A percentile compares a stretch with the other conserved stretches of the same genome.
These are phyloP conservation scores for Exserohilum rostratum DNA, from an alignment of 2,329 filamentous ascomycete genomes.

Conservation along the genomic window DNA sequence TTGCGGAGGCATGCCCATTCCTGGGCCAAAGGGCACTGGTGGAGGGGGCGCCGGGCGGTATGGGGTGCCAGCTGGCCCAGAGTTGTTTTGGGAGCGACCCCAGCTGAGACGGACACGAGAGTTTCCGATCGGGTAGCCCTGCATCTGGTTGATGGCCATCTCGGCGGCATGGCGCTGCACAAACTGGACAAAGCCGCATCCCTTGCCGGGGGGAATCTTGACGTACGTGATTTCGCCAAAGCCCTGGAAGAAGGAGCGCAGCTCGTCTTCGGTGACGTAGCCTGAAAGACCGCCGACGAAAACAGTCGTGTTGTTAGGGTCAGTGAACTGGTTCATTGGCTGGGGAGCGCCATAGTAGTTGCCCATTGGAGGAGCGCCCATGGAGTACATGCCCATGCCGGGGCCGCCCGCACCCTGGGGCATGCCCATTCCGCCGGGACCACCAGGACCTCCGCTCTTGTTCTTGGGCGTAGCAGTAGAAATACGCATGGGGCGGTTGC, in stretches of 20 bases:
- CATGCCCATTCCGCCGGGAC: conserved; percentile 61
- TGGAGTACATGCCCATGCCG: conserved; percentile 68
- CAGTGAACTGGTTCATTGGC: conserved; percentile 99
- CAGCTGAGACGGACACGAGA: conserved; percentile 96
- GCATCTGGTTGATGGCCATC: conserved; percentile 99
- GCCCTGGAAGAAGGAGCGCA: conserved; percentile 99
- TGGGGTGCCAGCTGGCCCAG: conserved; percentile 90
- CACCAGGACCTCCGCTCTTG: conserved; percentile 63
- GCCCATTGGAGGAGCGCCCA: conserved; percentile 71
- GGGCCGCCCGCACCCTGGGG: conserved; percentile 49
- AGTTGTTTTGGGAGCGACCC: conserved; percentile 99
- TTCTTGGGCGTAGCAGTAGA: conserved; percentile 98
- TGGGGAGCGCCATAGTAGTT: conserved; percentile 69
- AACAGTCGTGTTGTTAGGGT: conserved; percentile 99
- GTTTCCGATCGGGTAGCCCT: conserved; percentile 98
- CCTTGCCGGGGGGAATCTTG: conserved; percentile 99
- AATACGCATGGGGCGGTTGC: conserved; percentile 98
- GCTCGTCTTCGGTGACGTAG: conserved; percentile 98
- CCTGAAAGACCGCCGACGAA: conserved; percentile 97
- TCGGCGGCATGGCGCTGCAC: conserved; percentile 98
- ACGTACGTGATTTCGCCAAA: conserved; percentile 99
- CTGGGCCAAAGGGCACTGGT: conserved; percentile 67
- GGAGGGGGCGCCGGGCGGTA: conserved; percentile 91
- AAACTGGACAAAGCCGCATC: conserved; percentile 98
- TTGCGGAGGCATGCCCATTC: conserved; percentile 70